Base-by-base conservation (phyloP, 2,329 filamentous ascomycete species). In the Sclerotinia nivalis region DNA sequence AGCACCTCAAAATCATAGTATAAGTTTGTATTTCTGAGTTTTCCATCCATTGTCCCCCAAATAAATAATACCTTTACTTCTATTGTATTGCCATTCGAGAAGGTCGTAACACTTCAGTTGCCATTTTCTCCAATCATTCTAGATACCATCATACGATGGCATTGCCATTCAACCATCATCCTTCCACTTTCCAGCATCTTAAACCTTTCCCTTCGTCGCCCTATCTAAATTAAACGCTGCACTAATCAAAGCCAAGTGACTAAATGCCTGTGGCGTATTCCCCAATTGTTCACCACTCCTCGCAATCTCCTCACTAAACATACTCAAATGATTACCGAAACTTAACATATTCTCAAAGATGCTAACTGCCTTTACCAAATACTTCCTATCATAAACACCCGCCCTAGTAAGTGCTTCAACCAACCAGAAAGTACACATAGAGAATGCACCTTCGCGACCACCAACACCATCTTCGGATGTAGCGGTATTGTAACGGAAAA, bases 351-450 rank as follows among this genome's bases (percentile, higher is more conserved):
- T 93, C 80, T 93, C 91, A 74, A 93, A 93, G 55, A 93, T 83
- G 73, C 86, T 90, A 73, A 91, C 84, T 9, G 91, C 87, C 15
- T 84, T 82, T 18, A 82, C 78, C 28, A 89, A 81, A 74, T 91
- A 91, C 72, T 86, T 88, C n/a, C 83, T 82, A 73, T 91, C 88
- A 78, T 91, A 90, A 61, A 84, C 81, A 74, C 85, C 82, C 73
- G 90, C 90, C 45, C 91, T 85, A 43, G 90, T 92, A 80, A 93
- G 85, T 34, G 91, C 90, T 80, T 93, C 91, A 18, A 93, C 90
- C 0, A 93, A 86, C 91, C 91, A 93, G 78, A 93, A 93, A 0
- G 91, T 93, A 77, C 91, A 93, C 90, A 93, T 93, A 76, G 86
- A 89, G 77, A 93, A 93, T 28, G 91, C 90, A 31, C 91, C 91